A percentile compares a stretch with the other conserved stretches of the same genome.
These are phyloP conservation scores for Dictyostelium purpureum DNA, from an alignment of 78 protist genomes.

Conservation along the genomic window DNA sequence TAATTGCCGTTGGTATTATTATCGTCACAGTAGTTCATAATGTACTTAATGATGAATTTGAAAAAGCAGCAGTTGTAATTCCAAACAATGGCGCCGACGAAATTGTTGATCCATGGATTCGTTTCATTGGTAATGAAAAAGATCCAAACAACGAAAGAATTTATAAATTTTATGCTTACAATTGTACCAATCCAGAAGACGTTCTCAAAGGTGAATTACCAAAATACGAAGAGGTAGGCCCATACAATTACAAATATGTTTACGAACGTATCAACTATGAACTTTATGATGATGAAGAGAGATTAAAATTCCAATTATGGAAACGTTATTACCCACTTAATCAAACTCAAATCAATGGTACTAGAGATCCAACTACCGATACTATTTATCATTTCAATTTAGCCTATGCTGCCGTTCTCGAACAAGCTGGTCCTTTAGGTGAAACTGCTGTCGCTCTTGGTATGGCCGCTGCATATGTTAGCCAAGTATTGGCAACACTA, in stretches of 20 bases:
- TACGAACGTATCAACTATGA: conserved; percentile 17
- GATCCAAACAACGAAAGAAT: conserved; percentile 35
- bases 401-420: conserved; percentile 18
- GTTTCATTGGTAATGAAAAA: conserved; percentile 36
- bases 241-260: conserved; percentile 36
- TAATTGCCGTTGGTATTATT: conserved; percentile 68
- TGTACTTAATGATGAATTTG: neutral
- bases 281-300: conserved; percentile 3
- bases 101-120: conserved; percentile 48
- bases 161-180: conserved; percentile 23
- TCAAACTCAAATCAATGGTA: neutral
- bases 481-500: neutral
- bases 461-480: neutral
- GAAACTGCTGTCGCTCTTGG: neutral
- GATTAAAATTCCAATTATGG: conserved; percentile 26
- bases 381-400: conserved; percentile 47
- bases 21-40: conserved; percentile 12
- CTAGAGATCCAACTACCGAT: conserved; percentile 21
- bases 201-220: conserved; percentile 1
- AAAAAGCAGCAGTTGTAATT: conserved; percentile 2
- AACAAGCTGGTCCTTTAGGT: neutral
- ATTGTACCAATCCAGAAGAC: conserved; percentile 43
- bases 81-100: conserved; percentile 33
- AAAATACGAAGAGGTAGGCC: conserved; percentile 51
- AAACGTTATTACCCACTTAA: conserved; percentile 1